These are phyloP conservation scores for Actinomortierella ambigua DNA, from an alignment of 371 early-diverging fungal species.

Conservation along the genomic window DNA sequence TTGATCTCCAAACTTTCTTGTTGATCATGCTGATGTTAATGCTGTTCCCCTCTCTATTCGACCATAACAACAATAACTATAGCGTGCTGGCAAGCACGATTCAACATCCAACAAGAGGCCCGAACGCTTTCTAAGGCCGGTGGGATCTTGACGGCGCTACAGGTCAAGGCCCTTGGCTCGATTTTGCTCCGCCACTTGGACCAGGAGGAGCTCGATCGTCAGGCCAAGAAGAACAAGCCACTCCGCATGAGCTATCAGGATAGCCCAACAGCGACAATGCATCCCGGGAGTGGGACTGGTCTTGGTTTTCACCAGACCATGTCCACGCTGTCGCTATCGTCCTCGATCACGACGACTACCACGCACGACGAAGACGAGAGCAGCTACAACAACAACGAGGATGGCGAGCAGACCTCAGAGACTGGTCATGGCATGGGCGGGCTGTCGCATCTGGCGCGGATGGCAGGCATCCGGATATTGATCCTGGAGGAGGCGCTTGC, in stretches of 20 bases:
- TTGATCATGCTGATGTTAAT: no score
- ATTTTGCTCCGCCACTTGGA: conserved; percentile 38
- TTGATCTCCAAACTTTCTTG: no score
- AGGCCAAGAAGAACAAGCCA: conserved; percentile 32
- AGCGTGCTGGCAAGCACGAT: conserved; percentile 34
- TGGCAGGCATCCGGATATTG: conserved; percentile 26
- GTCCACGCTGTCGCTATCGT: not conserved
- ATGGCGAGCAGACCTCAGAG: no score
- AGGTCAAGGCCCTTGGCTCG: conserved; percentile 24
- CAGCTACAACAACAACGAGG: conserved; percentile 1
- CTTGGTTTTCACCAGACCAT: not conserved
- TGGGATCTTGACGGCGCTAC: conserved; percentile 13
- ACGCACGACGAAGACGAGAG: not conserved
- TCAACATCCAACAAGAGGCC: not conserved
- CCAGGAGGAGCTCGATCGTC: conserved; percentile 32
- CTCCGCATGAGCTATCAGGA: conserved; percentile 25
- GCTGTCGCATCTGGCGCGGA: conserved; percentile 23
- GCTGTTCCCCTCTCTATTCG: not conserved
- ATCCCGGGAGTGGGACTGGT: not conserved
- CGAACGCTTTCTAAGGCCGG: not conserved
- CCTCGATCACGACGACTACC: not conserved
- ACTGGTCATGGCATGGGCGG: no score
- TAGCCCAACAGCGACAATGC: conserved; percentile 9
- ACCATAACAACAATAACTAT: not conserved
- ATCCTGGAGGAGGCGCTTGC: conserved; percentile 26